Evolutionary conservation across 164 flowering plant species (phyloP).

Genomic region (Tetracentron sinense): DNA sequence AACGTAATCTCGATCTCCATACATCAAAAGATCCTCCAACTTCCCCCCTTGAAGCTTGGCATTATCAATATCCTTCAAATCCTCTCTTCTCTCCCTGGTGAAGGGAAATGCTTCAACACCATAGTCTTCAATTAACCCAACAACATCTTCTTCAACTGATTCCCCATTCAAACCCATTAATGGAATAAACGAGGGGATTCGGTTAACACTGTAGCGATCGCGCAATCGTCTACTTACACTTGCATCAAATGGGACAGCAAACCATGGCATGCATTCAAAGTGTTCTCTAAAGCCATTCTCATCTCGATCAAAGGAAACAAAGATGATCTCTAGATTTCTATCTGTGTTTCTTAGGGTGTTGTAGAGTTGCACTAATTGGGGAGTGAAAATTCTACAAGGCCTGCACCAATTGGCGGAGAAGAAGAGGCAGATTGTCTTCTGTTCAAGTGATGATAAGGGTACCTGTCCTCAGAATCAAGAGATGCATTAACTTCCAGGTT

Average conservation of each 20-base stretch:
- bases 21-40: slow-evolving; percentile 38
- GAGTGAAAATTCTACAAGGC: slow-evolving; percentile 48
- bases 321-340: slow-evolving; percentile 37
- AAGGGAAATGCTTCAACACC: slow-evolving; percentile 56
- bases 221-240: slow-evolving; percentile 22
- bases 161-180: slow-evolving; percentile 22
- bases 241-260: slow-evolving; percentile 44
- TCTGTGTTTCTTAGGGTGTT: slow-evolving; percentile 26
- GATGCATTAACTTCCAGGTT: background rate
- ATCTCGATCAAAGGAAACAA: slow-evolving; percentile 48
- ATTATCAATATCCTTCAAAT: slow-evolving; percentile 39
- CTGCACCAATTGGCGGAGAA: slow-evolving; percentile 70
- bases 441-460: slow-evolving; percentile 33
- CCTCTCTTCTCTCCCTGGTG: slow-evolving; percentile 36
- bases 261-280: slow-evolving; percentile 55
- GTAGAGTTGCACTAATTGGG: slow-evolving; percentile 40
- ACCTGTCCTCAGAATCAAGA: slow-evolving; percentile 24
- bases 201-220: slow-evolving; percentile 23
- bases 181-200: slow-evolving; percentile 46
- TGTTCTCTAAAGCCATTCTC: slow-evolving; percentile 39
- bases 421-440: slow-evolving; percentile 40
- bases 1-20: slow-evolving; percentile 31
- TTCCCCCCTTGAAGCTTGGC: slow-evolving; percentile 34
- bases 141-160: slow-evolving; percentile 29
- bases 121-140: slow-evolving; percentile 46